Percentiles rank a stretch among this genome's conserved stretches.
Evolutionary conservation across 441 rosid species (phyloP).

Genomic region (Capsella rubella): DNA sequence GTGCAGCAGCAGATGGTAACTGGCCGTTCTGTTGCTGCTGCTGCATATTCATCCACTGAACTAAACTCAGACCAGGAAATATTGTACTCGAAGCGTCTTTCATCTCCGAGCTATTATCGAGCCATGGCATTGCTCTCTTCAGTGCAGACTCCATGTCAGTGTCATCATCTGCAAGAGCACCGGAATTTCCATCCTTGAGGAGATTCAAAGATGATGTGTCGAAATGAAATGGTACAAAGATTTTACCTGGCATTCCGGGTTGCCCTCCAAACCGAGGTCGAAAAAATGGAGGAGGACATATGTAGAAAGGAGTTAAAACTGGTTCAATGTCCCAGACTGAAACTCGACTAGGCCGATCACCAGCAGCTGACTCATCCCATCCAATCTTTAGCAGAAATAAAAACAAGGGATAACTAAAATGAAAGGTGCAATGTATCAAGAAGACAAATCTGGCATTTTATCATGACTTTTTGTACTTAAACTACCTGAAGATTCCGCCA

Average conservation of each 20-base stretch:
- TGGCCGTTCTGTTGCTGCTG: conserved; percentile 97
- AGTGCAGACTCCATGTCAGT: conserved; percentile 85
- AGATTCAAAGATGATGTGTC: conserved; percentile 17
- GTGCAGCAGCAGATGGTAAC: conserved; percentile 63
- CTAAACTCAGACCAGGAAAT: conserved; percentile 92
- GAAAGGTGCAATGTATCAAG: conserved; percentile 15
- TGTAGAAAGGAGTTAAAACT: conserved; percentile 87
- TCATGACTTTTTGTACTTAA: conserved; percentile 13
- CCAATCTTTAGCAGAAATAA: conserved; percentile 67
- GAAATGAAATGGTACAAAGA: conserved; percentile 23
- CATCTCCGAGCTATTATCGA: conserved; percentile 83
- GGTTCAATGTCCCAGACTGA: conserved; percentile 99
- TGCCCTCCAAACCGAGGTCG: conserved; percentile 82
- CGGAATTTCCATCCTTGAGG: neutral
- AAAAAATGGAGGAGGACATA: conserved; percentile 91
- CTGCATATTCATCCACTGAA: conserved; percentile 99
- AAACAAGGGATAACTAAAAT: conserved; percentile 4
- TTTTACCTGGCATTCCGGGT: conserved; percentile 81
- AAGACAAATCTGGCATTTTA: neutral
- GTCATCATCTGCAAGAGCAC: conserved; percentile 73
- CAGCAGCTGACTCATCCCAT: conserved; percentile 98
- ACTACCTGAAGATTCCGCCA: conserved; percentile 99
- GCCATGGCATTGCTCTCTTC: conserved; percentile 97
- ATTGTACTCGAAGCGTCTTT: conserved; percentile 76
- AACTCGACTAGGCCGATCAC: conserved; percentile 81